Percentiles rank a stretch among this genome's conserved stretches.
These are phyloP conservation scores for Phanerochaete carnosa DNA, from an alignment of 768 basidiomycete genomes.

Conservation along the genomic window DNA sequence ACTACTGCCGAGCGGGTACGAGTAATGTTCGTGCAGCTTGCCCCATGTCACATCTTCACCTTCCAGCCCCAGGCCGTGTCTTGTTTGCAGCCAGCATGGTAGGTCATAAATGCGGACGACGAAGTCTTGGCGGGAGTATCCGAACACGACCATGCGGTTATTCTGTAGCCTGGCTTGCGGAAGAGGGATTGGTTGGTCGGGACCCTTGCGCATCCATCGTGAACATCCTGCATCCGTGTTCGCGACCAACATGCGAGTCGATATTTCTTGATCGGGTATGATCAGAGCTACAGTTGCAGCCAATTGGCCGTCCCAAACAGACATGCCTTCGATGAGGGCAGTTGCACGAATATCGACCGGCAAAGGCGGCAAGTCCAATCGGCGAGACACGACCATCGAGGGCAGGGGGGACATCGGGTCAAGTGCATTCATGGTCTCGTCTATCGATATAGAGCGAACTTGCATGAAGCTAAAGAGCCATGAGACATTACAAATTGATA, in stretches of 20 bases:
- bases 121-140: conserved; percentile 26
- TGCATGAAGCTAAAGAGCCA: conserved; percentile 10
- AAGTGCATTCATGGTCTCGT: conserved; percentile 1
- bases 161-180: conserved; percentile 31
- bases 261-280: conserved; percentile 14
- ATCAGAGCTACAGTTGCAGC: conserved; percentile 20
- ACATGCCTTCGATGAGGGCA: conserved; percentile 9
- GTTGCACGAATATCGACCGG: neutral
- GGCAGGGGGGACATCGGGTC: conserved; percentile 7
- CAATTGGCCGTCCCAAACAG: conserved; percentile 11
- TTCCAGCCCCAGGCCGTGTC: neutral
- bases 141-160: conserved; percentile 30
- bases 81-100: conserved; percentile 14
- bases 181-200: conserved; percentile 29
- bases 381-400: conserved; percentile 1
- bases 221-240: conserved; percentile 14
- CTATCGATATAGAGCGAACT: conserved; percentile 10
- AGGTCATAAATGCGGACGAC: conserved; percentile 30
- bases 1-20: conserved; percentile 6
- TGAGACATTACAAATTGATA: neutral
- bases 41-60: conserved; percentile 17
- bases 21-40: conserved; percentile 14
- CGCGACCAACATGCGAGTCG: conserved; percentile 20
- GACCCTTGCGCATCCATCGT: conserved; percentile 20
- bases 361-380: conserved; percentile 8